A percentile compares a stretch with the other conserved stretches of the same genome.
Evolutionary conservation across 768 basidiomycete species (phyloP).

Genomic region (Lactifluus subvellereus): DNA sequence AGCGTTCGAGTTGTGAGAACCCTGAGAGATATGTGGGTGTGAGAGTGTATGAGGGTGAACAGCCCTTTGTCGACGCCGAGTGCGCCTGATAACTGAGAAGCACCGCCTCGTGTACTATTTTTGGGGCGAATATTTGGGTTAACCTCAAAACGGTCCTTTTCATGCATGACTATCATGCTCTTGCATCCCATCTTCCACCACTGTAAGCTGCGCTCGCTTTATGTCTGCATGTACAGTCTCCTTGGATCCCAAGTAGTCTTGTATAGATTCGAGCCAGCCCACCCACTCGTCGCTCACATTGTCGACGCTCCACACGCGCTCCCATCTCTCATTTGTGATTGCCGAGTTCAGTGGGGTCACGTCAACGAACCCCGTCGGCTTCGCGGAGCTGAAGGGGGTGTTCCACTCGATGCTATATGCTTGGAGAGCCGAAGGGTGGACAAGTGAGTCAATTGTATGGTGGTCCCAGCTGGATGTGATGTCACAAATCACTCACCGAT

Average conservation of each 20-base stretch:
- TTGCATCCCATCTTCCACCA: constrained; percentile 52
- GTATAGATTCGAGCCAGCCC: not conserved
- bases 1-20: too few relatives aligned
- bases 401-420: constrained; percentile 79
- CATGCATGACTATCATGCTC: constrained; percentile 61
- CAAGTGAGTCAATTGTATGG: constrained; percentile 36
- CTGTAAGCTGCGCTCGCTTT: constrained; percentile 40
- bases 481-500: not conserved
- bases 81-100: too few relatives aligned
- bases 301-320: constrained; percentile 50
- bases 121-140: constrained; percentile 53
- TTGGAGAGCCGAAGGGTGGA: constrained; percentile 39
- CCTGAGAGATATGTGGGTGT: too few relatives aligned
- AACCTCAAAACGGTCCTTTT: constrained; percentile 72
- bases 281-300: constrained; percentile 48
- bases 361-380: constrained; percentile 46
- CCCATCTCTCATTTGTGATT: constrained; percentile 68
- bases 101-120: too few relatives aligned
- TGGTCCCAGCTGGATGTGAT: not conserved
- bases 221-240: not conserved
- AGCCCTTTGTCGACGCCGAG: too few relatives aligned
- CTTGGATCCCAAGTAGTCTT: not conserved
- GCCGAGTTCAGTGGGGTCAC: constrained; percentile 74
- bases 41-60: too few relatives aligned
- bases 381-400: constrained; percentile 65